Base-by-base conservation (phyloP, 2,329 filamentous ascomycete genomes). In the Colletotrichum simmondsii region DNA sequence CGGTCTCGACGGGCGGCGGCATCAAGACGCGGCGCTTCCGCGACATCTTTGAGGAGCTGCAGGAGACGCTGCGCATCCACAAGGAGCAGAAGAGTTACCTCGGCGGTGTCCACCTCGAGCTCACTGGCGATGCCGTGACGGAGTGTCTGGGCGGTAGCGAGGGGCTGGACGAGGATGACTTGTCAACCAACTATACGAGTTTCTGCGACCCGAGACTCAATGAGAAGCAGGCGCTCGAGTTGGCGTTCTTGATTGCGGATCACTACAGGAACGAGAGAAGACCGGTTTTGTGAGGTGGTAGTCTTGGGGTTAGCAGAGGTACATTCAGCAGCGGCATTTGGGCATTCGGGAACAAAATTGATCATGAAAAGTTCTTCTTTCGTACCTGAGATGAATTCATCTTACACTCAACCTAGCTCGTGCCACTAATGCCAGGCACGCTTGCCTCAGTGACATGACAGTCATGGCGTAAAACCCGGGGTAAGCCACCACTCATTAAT, bases 131-230 rank as follows among this genome's bases (percentile, higher is more conserved):
- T 79, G 94, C 95, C 8, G 97, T 99, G 11, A 99, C 97, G 0
- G 97, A 99, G 85, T 99, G 97, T 79, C 90, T 97, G 0, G 95
- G 97, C 69, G 97, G 97, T 24, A 96, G 94, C 75, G 94, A 95
- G 80, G 94, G 93, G 0, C 85, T 98, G 72, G 94, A 90, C 46
- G 97, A 98, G 82, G 94, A 97, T 74, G 96, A 98, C 79, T 81
- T 99, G 78, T 93, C 93, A 2, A 90, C 95, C 75, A 95, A 98
- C 79, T 99, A 99, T 83, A 97, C 95, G 5, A 97, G 93, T 49
- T 98, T 96, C 86, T 99, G 97, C 82, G 97, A 99, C 81, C 97
- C 97, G 5, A 86, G 97, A 28, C 85, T 99, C 76, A 99, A 99
- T 80, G 97, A 98, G 88, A 98, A 98, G 85, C 97, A 99, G 86